Conservation (phyloP, 352 stramenopile species). For the Pythium brachiatum region DNA sequence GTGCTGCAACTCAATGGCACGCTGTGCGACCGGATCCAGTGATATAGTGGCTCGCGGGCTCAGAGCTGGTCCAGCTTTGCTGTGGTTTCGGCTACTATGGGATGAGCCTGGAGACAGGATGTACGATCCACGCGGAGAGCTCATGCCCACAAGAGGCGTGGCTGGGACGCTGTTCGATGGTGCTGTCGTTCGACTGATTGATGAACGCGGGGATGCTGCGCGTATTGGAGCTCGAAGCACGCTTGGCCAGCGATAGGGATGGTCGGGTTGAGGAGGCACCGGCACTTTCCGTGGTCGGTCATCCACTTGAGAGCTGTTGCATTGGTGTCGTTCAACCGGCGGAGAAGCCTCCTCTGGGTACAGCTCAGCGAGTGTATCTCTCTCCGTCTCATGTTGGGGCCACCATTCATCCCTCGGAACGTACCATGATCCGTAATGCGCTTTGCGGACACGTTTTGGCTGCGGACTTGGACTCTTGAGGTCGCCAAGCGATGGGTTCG, state of each 20-base stretch:
- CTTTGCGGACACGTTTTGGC: slow-evolving; percentile 15
- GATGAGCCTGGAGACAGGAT: neutral
- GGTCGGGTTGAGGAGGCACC: neutral
- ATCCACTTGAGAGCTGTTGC: neutral
- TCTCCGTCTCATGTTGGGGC: slow-evolving; percentile 36
- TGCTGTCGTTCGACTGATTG: neutral
- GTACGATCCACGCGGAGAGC: neutral
- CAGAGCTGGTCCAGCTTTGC: neutral
- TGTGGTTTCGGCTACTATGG: neutral
- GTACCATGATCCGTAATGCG: slow-evolving; percentile 59
- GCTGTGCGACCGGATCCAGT: slow-evolving; percentile 19
- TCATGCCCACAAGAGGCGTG: neutral
- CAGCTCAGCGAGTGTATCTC: slow-evolving; percentile 29
- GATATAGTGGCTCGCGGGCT: neutral
- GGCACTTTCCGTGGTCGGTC: neutral
- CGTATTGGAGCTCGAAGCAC: slow-evolving; percentile 11
- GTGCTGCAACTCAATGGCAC: slow-evolving; percentile 19
- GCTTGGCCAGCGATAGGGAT: slow-evolving; percentile 17
- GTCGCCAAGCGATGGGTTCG: neutral
- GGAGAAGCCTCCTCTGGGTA: slow-evolving; percentile 17
- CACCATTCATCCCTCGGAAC: slow-evolving; percentile 54
- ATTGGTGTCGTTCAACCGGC: slow-evolving; percentile 5
- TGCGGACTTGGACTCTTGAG: slow-evolving; percentile 5
- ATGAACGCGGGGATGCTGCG: neutral
- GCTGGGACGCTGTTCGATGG: neutral